A percentile compares a stretch with the other conserved stretches of the same genome.
Evolutionary conservation across 108 stramenopile species (phyloP).

Genomic region (Aurantiochytrium sp.): DNA sequence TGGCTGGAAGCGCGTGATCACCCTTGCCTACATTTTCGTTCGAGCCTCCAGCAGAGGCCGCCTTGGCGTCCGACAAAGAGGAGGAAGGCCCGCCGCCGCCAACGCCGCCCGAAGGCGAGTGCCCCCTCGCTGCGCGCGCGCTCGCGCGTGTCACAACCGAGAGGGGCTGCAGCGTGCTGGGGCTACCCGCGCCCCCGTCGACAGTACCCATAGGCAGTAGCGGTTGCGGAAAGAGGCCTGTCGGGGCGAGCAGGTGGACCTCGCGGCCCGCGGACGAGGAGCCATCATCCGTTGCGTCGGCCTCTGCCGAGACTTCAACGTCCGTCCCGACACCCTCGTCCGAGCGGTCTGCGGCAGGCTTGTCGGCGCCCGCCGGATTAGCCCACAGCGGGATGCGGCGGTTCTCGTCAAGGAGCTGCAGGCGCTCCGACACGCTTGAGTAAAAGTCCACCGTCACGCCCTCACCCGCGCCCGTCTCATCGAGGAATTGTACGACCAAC

Average conservation of each 20-base stretch:
- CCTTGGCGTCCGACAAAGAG: no score
- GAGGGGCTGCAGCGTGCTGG: background rate
- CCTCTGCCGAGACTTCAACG: background rate
- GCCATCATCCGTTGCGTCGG: no score
- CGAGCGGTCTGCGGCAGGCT: background rate
- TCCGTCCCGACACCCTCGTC: background rate
- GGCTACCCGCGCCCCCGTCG: background rate
- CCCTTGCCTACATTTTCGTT: no score
- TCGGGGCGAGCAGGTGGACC: background rate
- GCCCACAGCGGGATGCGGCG: background rate
- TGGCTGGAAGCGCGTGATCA: background rate
- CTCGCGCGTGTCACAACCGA: background rate
- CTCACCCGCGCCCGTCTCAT: constrained; percentile 20
- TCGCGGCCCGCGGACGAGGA: background rate
- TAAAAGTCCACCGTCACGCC: constrained; percentile 19
- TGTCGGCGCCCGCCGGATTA: background rate
- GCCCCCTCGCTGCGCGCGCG: background rate
- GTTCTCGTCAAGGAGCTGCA: constrained; percentile 18
- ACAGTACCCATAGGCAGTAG: background rate
- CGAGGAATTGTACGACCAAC: constrained; percentile 1
- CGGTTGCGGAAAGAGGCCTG: constrained; percentile 16
- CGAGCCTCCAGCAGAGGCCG: no score
- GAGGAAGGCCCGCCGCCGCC: background rate
- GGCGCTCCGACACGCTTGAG: constrained; percentile 19
- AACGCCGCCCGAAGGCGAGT: background rate